Evolutionary conservation across 108 stramenopile genomes (phyloP).

Genomic region (Schizochytrium sp.): DNA sequence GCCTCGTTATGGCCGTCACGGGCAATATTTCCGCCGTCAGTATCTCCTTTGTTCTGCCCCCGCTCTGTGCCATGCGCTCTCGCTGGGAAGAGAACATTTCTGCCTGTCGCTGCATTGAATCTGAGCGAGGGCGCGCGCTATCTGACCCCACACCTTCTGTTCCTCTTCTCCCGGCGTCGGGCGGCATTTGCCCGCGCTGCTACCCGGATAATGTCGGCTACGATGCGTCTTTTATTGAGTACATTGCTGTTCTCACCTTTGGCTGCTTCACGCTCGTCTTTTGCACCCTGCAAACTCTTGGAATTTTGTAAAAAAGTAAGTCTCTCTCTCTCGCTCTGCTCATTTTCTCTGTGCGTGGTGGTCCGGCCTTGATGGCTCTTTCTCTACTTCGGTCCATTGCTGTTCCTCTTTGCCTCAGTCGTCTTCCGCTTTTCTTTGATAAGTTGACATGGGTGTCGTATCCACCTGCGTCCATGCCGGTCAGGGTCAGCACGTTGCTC

Average conservation of each 20-base stretch:
- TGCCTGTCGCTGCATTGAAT: not conserved
- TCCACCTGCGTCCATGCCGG: too few species aligned
- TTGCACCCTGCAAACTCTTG: not conserved
- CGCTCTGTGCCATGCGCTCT: not conserved
- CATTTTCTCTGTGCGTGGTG: too few species aligned
- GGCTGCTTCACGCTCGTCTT: not conserved
- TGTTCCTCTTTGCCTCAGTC: too few species aligned
- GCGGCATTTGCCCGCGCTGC: not conserved
- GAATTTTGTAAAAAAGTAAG: not conserved
- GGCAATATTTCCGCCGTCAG: not conserved
- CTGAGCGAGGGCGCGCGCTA: not conserved
- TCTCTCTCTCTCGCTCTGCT: too few species aligned
- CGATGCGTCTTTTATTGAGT: not conserved
- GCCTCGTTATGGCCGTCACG: not conserved
- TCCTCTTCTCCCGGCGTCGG: not conserved
- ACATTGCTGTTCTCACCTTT: not conserved
- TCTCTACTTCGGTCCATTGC: too few species aligned
- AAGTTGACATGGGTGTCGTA: too few species aligned
- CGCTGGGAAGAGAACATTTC: not conserved
- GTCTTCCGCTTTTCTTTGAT: too few species aligned
- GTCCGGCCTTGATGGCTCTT: too few species aligned
- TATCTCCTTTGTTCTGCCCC: conserved; percentile 1
- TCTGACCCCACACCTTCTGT: not conserved
- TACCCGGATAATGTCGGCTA: not conserved
- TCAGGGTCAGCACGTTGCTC: too few species aligned